Conservation (phyloP, 345 rosid species). For the Euphorbia tirucalli region DNA sequence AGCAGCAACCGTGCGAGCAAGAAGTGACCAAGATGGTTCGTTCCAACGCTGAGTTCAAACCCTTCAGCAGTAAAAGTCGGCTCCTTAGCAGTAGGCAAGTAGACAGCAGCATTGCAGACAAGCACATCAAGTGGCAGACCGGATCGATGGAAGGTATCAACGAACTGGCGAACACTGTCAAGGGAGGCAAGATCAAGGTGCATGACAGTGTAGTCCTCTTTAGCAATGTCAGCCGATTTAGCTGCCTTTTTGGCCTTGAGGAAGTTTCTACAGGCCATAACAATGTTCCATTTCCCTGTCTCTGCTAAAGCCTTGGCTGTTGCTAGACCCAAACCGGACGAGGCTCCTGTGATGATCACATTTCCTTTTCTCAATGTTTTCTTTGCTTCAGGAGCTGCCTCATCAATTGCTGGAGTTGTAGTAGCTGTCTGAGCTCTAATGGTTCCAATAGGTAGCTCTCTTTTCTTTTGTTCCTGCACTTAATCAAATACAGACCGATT, state of each 20-base stretch:
- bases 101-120: constrained; percentile 94
- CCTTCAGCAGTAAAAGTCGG: constrained; percentile 93
- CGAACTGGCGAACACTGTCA: constrained; percentile 84
- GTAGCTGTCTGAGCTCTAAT: constrained; percentile 65
- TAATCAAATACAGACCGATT: neutral
- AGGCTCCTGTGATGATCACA: constrained; percentile 76
- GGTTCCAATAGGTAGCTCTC: constrained; percentile 37
- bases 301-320: constrained; percentile 87
- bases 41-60: constrained; percentile 86
- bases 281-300: constrained; percentile 77
- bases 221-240: constrained; percentile 64
- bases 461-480: constrained; percentile 24
- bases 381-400: constrained; percentile 46
- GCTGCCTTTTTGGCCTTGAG: constrained; percentile 88
- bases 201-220: constrained; percentile 83
- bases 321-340: constrained; percentile 82
- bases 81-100: constrained; percentile 82
- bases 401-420: constrained; percentile 41
- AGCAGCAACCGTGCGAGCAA: constrained; percentile 72
- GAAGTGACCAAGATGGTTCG: constrained; percentile 98
- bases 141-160: constrained; percentile 51
- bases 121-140: constrained; percentile 72
- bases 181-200: constrained; percentile 91
- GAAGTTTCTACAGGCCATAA: constrained; percentile 93
- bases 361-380: constrained; percentile 74